These are phyloP conservation scores for Aspergillus sp. DNA, from an alignment of 2,329 filamentous ascomycete species.

Conservation along the genomic window DNA sequence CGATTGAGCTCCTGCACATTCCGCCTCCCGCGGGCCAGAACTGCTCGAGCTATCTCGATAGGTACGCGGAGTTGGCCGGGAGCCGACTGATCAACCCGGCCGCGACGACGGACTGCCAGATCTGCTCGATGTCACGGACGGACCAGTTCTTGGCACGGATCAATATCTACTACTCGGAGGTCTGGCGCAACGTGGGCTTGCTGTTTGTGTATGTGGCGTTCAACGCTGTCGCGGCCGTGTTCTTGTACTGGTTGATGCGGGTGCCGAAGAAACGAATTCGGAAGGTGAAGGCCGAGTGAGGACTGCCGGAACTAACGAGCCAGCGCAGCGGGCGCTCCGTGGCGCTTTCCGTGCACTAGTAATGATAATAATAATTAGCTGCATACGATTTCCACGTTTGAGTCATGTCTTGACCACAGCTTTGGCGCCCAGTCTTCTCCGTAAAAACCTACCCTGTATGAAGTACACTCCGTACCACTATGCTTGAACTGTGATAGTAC, in stretches of 20 bases:
- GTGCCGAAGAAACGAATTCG: conserved; percentile 42
- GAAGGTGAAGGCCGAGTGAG: conserved; percentile 38
- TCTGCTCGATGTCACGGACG: conserved; percentile 26
- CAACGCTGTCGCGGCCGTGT: conserved; percentile 43
- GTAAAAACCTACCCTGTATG: no score
- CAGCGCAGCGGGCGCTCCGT: no score
- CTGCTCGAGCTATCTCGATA: conserved; percentile 54
- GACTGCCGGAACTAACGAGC: no score
- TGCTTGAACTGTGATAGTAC: no score
- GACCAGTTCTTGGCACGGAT: conserved; percentile 47
- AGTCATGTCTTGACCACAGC: no score
- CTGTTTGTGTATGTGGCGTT: conserved; percentile 47
- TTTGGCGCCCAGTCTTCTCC: no score
- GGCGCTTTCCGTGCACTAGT: no score
- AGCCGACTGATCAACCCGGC: conserved; percentile 58
- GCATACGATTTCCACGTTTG: no score
- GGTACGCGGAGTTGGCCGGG: conserved; percentile 44
- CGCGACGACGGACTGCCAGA: conserved; percentile 52
- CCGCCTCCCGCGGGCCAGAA: conserved; percentile 52
- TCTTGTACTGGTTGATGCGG: conserved; percentile 48
- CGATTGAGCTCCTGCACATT: conserved; percentile 27
- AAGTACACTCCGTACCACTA: no score
- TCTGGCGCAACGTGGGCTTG: conserved; percentile 50
- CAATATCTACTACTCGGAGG: conserved; percentile 35
- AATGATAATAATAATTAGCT: no score